Percentiles rank a stretch among this genome's conserved stretches.
These are phyloP conservation scores for Linaria vulgaris DNA, from an alignment of 257 asterid species.

Conservation along the genomic window DNA sequence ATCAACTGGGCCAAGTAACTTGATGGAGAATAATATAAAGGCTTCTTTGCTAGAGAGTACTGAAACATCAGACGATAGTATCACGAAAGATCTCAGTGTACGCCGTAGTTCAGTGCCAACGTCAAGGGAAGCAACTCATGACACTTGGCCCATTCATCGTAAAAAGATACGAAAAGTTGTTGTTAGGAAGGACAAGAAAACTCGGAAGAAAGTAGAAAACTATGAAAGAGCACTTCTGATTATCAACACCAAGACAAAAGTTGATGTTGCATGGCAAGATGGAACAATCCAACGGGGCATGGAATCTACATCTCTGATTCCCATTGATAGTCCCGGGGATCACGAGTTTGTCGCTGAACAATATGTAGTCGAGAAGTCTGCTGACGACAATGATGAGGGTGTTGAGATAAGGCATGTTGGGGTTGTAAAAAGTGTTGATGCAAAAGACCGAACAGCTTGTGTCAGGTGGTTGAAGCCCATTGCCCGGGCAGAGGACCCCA, in stretches of 20 bases:
- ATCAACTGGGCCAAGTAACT: conserved; percentile 38
- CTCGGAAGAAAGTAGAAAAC: conserved; percentile 75
- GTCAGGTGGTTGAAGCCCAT: conserved; percentile 91
- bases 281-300: conserved; percentile 62
- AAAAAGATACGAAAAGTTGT: conserved; percentile 85
- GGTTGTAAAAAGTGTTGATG: conserved; percentile 80
- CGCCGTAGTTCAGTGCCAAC: conserved; percentile 48
- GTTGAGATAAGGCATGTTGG: conserved; percentile 79
- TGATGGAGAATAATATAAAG: conserved; percentile 39
- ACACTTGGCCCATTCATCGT: conserved; percentile 73
- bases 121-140: conserved; percentile 54
- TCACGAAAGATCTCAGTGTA: conserved; percentile 38
- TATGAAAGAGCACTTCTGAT: conserved; percentile 84
- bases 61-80: conserved; percentile 38
- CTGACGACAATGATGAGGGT: conserved; percentile 64
- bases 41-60: conserved; percentile 36
- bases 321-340: conserved; percentile 94
- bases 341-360: conserved; percentile 98
- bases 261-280: conserved; percentile 95
- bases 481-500: conserved; percentile 79
- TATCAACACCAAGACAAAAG: conserved; percentile 64
- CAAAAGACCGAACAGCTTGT: conserved; percentile 85
- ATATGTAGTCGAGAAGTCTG: conserved; percentile 91
- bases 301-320: conserved; percentile 74
- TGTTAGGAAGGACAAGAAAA: conserved; percentile 76